Percentiles rank a stretch among this genome's conserved stretches.
Evolutionary conservation across 2,329 filamentous ascomycete species (phyloP).

Genomic region (Tetracladium maxilliforme): DNA sequence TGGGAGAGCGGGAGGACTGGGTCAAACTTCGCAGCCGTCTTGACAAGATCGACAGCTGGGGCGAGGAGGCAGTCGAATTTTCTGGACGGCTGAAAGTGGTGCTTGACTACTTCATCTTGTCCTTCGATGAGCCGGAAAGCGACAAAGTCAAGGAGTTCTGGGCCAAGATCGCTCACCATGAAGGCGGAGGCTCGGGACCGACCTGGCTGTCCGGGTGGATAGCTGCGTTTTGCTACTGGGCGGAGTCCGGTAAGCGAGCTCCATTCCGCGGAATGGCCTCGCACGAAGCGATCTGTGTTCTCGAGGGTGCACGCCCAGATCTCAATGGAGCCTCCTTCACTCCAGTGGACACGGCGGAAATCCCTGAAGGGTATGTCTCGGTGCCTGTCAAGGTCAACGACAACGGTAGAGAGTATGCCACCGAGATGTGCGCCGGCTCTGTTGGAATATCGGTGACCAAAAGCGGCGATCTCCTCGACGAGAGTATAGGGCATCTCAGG

Average conservation of each 20-base stretch:
- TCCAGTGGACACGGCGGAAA: conserved; percentile 9
- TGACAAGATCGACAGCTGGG: conserved; percentile 16
- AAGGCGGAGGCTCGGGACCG: conserved; percentile 12
- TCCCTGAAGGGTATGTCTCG: conserved; percentile 12
- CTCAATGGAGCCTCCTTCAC: conserved; percentile 11
- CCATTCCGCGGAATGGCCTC: conserved; percentile 1
- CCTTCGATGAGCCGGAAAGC: conserved; percentile 13
- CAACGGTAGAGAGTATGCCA: conserved; percentile 10
- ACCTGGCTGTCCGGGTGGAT: conserved; percentile 16
- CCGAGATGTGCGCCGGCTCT: conserved; percentile 15
- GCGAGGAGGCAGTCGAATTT: conserved; percentile 15
- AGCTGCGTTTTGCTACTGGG: conserved; percentile 19
- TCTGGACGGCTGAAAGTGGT: conserved; percentile 17
- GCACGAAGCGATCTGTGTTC: not conserved
- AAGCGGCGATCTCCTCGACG: conserved; percentile 5
- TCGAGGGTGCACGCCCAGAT: conserved; percentile 2
- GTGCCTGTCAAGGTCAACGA: conserved; percentile 18
- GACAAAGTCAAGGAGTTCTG: conserved; percentile 16
- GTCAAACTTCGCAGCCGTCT: conserved; percentile 13
- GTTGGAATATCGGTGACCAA: conserved; percentile 10
- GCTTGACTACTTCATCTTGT: conserved; percentile 15
- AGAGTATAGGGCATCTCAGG: no score
- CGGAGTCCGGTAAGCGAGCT: conserved; percentile 9
- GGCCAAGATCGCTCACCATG: conserved; percentile 11
- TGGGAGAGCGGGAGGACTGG: conserved; percentile 31